Evolutionary conservation across 345 rosid genomes (phyloP).

Genomic region (Anastatica hierochuntica): DNA sequence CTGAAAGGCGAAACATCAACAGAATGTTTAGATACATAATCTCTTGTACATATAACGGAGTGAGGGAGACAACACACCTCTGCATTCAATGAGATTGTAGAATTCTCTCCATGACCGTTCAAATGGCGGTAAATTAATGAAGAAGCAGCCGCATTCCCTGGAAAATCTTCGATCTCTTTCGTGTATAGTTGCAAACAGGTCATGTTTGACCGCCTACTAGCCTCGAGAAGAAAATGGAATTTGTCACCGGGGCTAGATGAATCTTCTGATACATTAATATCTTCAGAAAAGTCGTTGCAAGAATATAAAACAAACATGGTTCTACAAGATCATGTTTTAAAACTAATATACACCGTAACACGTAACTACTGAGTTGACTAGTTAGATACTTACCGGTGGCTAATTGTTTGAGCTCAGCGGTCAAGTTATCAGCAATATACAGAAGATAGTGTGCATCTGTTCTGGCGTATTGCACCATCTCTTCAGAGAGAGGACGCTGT

Average conservation of each 20-base stretch:
- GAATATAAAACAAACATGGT: slow-evolving; percentile 6
- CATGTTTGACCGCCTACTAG: slow-evolving; percentile 80
- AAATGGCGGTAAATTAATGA: slow-evolving; percentile 61
- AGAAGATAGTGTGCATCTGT: slow-evolving; percentile 82
- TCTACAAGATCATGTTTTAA: not conserved
- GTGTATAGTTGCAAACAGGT: slow-evolving; percentile 63
- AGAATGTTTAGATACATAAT: not conserved
- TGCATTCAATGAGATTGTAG: slow-evolving; percentile 34
- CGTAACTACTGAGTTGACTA: not conserved
- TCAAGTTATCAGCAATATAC: slow-evolving; percentile 51
- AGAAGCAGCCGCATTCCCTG: slow-evolving; percentile 73
- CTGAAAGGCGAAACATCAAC: slow-evolving; percentile 19
- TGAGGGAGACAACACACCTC: slow-evolving; percentile 36
- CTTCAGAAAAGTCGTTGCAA: slow-evolving; percentile 36
- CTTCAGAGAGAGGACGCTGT: slow-evolving; percentile 72
- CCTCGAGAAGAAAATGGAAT: slow-evolving; percentile 68
- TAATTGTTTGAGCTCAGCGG: slow-evolving; percentile 52
- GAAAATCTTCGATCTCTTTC: slow-evolving; percentile 70
- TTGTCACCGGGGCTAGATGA: slow-evolving; percentile 55
- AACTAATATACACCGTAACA: not conserved
- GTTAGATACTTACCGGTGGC: slow-evolving; percentile 40
- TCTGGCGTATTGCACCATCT: slow-evolving; percentile 73
- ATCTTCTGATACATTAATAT: slow-evolving; percentile 48
- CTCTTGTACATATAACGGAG: not conserved
- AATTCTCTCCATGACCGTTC: slow-evolving; percentile 41